Evolutionary conservation across 139 green algal species (phyloP), one percentile per base, ranked within the genome.

Genomic region (Chlorella sp.): DNA sequence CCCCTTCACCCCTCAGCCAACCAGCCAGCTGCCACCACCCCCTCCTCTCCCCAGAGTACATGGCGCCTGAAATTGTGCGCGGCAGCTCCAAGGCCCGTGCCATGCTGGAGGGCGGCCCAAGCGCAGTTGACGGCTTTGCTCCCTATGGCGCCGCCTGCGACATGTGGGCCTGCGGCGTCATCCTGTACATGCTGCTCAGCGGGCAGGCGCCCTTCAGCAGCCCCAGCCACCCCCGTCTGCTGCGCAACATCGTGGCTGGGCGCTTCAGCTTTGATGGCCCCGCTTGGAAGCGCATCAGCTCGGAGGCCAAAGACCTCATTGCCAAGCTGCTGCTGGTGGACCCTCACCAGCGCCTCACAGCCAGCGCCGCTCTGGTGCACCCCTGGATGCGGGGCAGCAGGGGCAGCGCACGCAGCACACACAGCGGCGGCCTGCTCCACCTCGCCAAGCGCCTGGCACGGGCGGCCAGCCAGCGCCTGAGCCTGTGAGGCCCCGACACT

Each of bases 161-260:
- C 86, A 74, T 95, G 80, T 96, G 93, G 93, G 41, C 36, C 28
- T 82, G 80, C 4, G 93, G 93, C 64, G 89, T 96, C 21, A 91
- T 96, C 65, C 85, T 96, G 17, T 96, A 92, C 85, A 92, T 98
- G 72, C 84, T 99, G 80, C 93, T 99, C 38, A 34, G 39, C 2
- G 95, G 95, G 11, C 96, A 96, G 85, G 94, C 95, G 2, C 95
- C 95, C 1, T 99, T 98, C 87, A 96, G 93, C 74, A 90, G 93
- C 78, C 93, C 97, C 80, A 94, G 86, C 69, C 94, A 99, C 82
- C 92, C 94, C 28, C 82, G 88, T 41, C 91, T 98, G 51, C 98
- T 98, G 88, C 81, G 94, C 28, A 92, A 92, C 84, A 98, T 98
- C 56, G 7, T 81, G 90, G 30, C 88, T 84, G 56, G 95, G 91